Conservation (phyloP, 2,329 filamentous ascomycete genomes). For the Penicillium palitans region DNA sequence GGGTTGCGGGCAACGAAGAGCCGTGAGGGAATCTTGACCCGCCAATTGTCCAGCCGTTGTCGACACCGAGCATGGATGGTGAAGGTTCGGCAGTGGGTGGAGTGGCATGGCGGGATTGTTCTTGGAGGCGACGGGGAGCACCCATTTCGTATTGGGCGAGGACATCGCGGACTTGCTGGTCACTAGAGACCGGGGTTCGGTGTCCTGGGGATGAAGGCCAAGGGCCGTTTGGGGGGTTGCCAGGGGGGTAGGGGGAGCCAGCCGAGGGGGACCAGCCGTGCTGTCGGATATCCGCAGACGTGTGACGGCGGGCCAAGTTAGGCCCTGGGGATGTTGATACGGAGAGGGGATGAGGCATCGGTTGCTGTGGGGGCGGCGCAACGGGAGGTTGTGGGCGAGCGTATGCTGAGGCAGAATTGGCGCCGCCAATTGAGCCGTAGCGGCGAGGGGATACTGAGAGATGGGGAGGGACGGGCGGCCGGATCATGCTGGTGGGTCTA, state of each 20-base stretch:
- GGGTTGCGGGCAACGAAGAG: constrained; percentile 58
- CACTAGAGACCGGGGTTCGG: constrained; percentile 51
- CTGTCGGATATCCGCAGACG: constrained; percentile 90
- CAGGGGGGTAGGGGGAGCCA: constrained; percentile 66
- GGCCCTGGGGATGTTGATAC: constrained; percentile 59
- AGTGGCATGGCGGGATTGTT: constrained; percentile 54
- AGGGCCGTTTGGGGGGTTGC: constrained; percentile 63
- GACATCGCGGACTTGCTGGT: constrained; percentile 64
- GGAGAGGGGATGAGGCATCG: constrained; percentile 63
- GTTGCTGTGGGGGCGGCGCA: constrained; percentile 65
- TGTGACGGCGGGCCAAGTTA: constrained; percentile 80
- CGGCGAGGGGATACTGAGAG: constrained; percentile 75
- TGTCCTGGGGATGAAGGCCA: constrained; percentile 67
- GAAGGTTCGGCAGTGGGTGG: constrained; percentile 54
- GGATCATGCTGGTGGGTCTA: constrained; percentile 66
- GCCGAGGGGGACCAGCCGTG: constrained; percentile 67
- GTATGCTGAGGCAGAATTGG: constrained; percentile 70
- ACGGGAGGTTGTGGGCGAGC: constrained; percentile 67
- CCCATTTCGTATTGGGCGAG: constrained; percentile 67
- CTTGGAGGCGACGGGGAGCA: constrained; percentile 50
- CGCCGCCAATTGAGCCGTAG: constrained; percentile 79
- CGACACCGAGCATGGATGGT: constrained; percentile 51
- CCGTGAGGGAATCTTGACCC: constrained; percentile 45
- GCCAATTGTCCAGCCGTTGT: constrained; percentile 58
- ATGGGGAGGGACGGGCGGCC: constrained; percentile 78